Evolutionary conservation across 2,329 filamentous ascomycete genomes (phyloP).

Genomic region (Gremmenia infestans): DNA sequence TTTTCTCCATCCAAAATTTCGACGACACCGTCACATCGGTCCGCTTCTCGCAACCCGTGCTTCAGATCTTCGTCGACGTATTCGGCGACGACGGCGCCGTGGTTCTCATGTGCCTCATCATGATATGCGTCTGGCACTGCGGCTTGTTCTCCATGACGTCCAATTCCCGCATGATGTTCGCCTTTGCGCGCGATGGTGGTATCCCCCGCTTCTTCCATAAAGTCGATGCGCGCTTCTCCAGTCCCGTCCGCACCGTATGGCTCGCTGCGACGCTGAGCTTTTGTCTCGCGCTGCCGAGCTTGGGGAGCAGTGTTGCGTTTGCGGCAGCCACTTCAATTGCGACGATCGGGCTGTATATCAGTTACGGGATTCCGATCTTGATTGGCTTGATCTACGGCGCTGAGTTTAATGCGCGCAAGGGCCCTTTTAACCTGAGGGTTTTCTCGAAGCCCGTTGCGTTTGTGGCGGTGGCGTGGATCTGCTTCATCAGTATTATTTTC

Average conservation of each 20-base stretch:
- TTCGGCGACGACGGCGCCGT: conserved; percentile 52
- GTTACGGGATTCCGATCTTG: conserved; percentile 52
- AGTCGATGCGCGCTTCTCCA: conserved; percentile 45
- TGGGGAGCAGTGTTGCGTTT: conserved; percentile 51
- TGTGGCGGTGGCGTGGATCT: conserved; percentile 47
- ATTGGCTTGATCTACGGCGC: conserved; percentile 47
- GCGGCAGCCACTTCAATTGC: conserved; percentile 55
- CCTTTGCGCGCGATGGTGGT: conserved; percentile 51
- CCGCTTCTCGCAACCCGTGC: conserved; percentile 46
- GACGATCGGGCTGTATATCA: conserved; percentile 53
- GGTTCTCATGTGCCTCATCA: conserved; percentile 49
- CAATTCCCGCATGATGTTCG: conserved; percentile 57
- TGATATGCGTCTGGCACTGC: conserved; percentile 57
- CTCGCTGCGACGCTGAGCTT: conserved; percentile 50
- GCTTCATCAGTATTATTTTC: conserved; percentile 52
- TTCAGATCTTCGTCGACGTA: conserved; percentile 54
- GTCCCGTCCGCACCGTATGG: conserved; percentile 50
- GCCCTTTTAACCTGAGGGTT: conserved; percentile 48
- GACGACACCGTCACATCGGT: conserved; percentile 36
- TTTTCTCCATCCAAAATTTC: conserved; percentile 57
- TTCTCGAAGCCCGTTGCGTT: conserved; percentile 44
- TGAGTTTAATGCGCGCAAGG: conserved; percentile 46
- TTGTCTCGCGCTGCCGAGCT: conserved; percentile 49
- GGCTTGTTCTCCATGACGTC: conserved; percentile 53
- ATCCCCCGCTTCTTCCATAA: conserved; percentile 50